A percentile compares a stretch with the other conserved stretches of the same genome.
phyloP scores from a whole-genome alignment of 345 rosid genomes.

The Lenwebbia sp. region DNA sequence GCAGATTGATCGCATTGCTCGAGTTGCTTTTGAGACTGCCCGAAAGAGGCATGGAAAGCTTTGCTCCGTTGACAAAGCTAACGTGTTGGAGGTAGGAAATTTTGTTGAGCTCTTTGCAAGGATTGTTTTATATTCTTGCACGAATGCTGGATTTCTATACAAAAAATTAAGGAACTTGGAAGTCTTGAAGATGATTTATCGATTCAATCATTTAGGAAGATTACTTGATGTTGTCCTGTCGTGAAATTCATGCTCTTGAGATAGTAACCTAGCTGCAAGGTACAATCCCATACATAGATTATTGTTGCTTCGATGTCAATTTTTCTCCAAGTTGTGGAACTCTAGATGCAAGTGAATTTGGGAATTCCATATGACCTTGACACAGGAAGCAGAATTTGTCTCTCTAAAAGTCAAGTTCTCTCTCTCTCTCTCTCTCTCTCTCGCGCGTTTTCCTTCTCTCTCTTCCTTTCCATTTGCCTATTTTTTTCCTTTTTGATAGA shows the following conservation, averaged over 20 bases:
- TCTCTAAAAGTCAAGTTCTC: no score
- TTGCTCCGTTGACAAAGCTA: constrained; percentile 98
- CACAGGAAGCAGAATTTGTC: not conserved
- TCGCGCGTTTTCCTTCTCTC: not conserved
- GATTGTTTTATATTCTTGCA: not conserved
- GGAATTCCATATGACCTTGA: not conserved
- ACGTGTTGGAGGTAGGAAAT: constrained; percentile 70
- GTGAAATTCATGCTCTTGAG: not conserved
- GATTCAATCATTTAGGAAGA: not conserved
- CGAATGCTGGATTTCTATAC: not conserved
- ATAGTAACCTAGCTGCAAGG: not conserved
- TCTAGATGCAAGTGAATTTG: not conserved
- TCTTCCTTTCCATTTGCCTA: not conserved
- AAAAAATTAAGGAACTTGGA: not conserved
- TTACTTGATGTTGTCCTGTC: not conserved
- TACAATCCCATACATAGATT: not conserved
- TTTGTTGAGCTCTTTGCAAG: not conserved
- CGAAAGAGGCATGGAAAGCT: constrained; percentile 72
- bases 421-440: no score
- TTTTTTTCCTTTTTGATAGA: not conserved
- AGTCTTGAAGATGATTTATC: not conserved
- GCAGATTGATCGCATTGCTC: constrained; percentile 96
- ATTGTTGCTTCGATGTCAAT: not conserved
- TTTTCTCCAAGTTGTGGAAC: not conserved
- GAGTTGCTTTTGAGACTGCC: constrained; percentile 91